phyloP scores from a whole-genome alignment of 148 eudicot species.

The Vaccinium corymbosum region DNA sequence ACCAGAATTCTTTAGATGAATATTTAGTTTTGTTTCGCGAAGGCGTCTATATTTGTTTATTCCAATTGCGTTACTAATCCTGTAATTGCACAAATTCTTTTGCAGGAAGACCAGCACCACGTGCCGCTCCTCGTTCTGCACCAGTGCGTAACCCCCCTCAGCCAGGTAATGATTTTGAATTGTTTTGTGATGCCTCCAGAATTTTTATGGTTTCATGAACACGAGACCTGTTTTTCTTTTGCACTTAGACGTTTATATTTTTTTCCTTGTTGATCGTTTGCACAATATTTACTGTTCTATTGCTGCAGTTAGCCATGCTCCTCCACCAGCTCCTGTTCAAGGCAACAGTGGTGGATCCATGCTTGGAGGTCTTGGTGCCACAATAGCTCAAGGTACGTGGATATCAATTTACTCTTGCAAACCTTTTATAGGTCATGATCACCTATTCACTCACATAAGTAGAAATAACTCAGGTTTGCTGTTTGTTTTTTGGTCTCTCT shows the following conservation, averaged over 20 bases:
- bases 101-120: conserved; percentile 75
- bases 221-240: not conserved
- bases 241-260: not conserved
- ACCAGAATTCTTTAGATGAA: not conserved
- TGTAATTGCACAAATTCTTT: not conserved
- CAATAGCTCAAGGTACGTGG: conserved; percentile 73
- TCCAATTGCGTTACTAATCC: not conserved
- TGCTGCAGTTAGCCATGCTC: conserved; percentile 51
- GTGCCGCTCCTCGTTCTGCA: conserved; percentile 64
- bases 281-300: not conserved
- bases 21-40: not conserved
- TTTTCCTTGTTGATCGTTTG: not conserved
- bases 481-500: not conserved
- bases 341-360: conserved; percentile 63
- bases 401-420: not conserved
- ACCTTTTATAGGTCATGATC: not conserved
- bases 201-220: not conserved
- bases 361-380: conserved; percentile 67
- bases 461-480: not conserved
- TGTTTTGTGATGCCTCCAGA: not conserved
- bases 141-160: conserved; percentile 65
- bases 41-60: not conserved
- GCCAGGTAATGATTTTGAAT: conserved; percentile 29
- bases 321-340: conserved; percentile 82
- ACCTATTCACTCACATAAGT: not conserved